phyloP scores from a whole-genome alignment of 228 moss, liverwort and hornwort species.

The Sphagnum magellanicum region DNA sequence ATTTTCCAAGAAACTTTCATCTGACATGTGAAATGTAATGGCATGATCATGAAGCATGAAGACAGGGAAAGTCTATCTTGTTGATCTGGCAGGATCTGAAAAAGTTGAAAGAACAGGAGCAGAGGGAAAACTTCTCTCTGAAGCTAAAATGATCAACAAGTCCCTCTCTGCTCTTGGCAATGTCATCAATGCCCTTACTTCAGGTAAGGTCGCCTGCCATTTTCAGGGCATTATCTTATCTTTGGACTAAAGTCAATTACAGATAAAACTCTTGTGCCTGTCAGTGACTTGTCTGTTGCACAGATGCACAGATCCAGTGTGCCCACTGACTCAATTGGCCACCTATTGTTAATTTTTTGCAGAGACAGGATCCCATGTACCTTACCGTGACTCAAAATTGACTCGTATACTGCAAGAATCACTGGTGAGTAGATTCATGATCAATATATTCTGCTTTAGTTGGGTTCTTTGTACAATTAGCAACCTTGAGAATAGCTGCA shows the following conservation, averaged over 20 bases:
- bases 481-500: background rate
- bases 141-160: slow-evolving; percentile 63
- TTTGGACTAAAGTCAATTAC: background rate
- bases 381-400: slow-evolving; percentile 65
- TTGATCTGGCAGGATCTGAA: slow-evolving; percentile 63
- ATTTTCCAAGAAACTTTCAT: background rate
- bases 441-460: too few relatives aligned
- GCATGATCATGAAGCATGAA: slow-evolving; percentile 20
- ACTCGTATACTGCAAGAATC: slow-evolving; percentile 67
- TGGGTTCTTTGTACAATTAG: background rate
- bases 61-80: slow-evolving; percentile 56
- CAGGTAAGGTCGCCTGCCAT: slow-evolving; percentile 15
- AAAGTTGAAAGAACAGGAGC: slow-evolving; percentile 59
- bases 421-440: slow-evolving; percentile 26
- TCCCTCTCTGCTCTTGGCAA: slow-evolving; percentile 65
- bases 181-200: slow-evolving; percentile 56
- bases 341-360: slow-evolving; percentile 8
- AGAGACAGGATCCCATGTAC: slow-evolving; percentile 46
- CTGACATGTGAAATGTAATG: background rate
- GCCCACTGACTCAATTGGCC: too few relatives aligned
- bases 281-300: background rate
- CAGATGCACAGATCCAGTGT: background rate
- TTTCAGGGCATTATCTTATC: background rate
- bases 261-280: too few relatives aligned
- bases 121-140: slow-evolving; percentile 48